phyloP scores from a whole-genome alignment of 495 filamentous ascomycete genomes.

The Lophiotrema nucula region DNA sequence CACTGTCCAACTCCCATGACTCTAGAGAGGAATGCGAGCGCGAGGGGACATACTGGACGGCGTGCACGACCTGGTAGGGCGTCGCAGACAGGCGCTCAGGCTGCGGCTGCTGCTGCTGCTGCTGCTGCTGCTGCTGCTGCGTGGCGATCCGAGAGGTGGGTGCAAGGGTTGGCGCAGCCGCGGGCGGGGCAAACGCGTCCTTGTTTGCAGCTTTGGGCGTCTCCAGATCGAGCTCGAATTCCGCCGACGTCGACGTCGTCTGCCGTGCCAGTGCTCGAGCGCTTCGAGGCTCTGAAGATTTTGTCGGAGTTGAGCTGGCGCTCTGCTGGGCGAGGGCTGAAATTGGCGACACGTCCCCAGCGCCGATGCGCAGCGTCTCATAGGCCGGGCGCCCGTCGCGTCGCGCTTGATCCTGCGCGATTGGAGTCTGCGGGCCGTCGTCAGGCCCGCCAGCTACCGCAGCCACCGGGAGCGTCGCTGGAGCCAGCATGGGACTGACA shows the following conservation, averaged over 20 bases:
- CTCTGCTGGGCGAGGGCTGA: constrained; percentile 5
- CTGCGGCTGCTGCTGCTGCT: constrained; percentile 6
- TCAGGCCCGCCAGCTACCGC: neutral
- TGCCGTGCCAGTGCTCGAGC: neutral
- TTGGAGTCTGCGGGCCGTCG: constrained; percentile 1
- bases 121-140: neutral
- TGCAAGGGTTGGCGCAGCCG: neutral
- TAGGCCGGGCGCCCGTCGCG: constrained; percentile 10
- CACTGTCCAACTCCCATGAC: constrained; percentile 30
- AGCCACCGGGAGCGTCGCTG: constrained; percentile 1
- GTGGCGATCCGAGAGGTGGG: constrained; percentile 1
- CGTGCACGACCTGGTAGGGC: constrained; percentile 27
- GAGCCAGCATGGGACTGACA: constrained; percentile 19
- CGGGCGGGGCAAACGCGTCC: neutral
- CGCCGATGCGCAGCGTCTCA: constrained; percentile 19
- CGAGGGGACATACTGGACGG: constrained; percentile 24
- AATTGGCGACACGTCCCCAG: constrained; percentile 30
- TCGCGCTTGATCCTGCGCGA: neutral
- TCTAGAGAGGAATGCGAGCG: constrained; percentile 28
- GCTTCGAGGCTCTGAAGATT: neutral
- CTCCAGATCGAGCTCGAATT: neutral
- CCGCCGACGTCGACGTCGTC: neutral
- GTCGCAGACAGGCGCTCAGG: constrained; percentile 9
- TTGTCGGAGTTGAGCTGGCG: constrained; percentile 19
- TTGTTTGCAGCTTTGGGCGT: neutral